phyloP scores from a whole-genome alignment of 2,329 filamentous ascomycete species.

The Sclerotinia trifoliorum region DNA sequence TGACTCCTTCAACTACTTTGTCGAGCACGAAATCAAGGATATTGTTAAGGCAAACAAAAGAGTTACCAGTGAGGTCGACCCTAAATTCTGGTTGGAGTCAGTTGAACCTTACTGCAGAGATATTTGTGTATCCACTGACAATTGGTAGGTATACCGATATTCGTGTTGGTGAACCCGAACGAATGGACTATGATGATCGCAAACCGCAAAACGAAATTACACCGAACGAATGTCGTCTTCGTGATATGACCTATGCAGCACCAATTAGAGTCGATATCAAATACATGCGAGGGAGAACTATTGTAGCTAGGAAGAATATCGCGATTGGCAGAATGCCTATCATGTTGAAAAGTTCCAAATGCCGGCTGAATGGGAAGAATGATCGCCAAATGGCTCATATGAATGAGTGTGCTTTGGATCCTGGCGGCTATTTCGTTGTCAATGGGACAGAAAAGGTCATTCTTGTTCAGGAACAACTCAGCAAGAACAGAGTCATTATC shows the following conservation, averaged over 20 bases:
- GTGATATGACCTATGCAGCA: conserved; percentile 97
- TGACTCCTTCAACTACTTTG: conserved; percentile 98
- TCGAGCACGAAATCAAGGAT: conserved; percentile 94
- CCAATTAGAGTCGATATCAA: conserved; percentile 91
- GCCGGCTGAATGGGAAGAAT: conserved; percentile 77
- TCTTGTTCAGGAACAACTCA: conserved; percentile 94
- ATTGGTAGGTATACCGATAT: conserved; percentile 72
- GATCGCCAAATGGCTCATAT: conserved; percentile 87
- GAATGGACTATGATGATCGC: conserved; percentile 70
- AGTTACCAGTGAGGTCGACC: conserved; percentile 88
- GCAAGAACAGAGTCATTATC: conserved; percentile 98
- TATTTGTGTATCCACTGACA: not conserved
- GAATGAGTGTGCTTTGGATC: conserved; percentile 94
- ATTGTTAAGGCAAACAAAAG: conserved; percentile 89
- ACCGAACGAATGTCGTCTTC: conserved; percentile 91
- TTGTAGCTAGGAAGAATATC: conserved; percentile 71
- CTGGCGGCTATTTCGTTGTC: conserved; percentile 96
- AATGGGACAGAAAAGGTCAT: conserved; percentile 99
- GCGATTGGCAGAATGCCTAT: conserved; percentile 89
- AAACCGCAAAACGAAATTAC: conserved; percentile 74
- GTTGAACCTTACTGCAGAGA: conserved; percentile 9
- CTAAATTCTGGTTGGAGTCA: conserved; percentile 83
- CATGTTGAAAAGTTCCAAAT: conserved; percentile 96
- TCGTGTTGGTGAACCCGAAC: conserved; percentile 77
- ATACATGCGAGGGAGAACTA: conserved; percentile 78